These are phyloP conservation scores for Dictyostelium citrinum DNA, from an alignment of 78 protist species.

Conservation along the genomic window DNA sequence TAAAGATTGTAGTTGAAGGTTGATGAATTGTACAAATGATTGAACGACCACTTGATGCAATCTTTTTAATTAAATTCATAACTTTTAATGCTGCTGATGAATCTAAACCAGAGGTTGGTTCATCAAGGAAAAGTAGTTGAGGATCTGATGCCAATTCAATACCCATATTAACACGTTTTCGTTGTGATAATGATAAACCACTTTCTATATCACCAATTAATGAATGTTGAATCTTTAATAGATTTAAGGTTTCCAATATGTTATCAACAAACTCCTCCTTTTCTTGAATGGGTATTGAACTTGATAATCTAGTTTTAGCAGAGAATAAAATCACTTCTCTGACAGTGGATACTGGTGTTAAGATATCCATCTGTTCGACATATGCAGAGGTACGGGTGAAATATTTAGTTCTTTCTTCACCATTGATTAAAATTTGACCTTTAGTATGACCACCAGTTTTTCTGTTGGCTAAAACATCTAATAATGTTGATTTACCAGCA, in stretches of 20 bases:
- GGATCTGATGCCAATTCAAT: slow-evolving; percentile 84
- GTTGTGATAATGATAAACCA: slow-evolving; percentile 77
- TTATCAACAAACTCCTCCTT: slow-evolving; percentile 18
- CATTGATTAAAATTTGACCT: slow-evolving; percentile 64
- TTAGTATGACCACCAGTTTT: slow-evolving; percentile 64
- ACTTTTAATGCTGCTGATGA: slow-evolving; percentile 63
- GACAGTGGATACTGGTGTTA: slow-evolving; percentile 34
- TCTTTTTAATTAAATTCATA: slow-evolving; percentile 61
- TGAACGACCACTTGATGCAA: slow-evolving; percentile 47
- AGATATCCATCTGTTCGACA: slow-evolving; percentile 64
- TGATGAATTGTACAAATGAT: slow-evolving; percentile 91
- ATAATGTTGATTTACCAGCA: slow-evolving; percentile 86
- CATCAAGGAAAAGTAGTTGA: slow-evolving; percentile 76
- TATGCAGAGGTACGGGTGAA: slow-evolving; percentile 43
- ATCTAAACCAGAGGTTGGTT: slow-evolving; percentile 80
- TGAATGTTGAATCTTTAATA: slow-evolving; percentile 51
- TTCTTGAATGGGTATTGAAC: neutral
- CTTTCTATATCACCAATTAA: slow-evolving; percentile 30
- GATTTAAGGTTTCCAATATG: slow-evolving; percentile 35
- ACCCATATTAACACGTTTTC: slow-evolving; percentile 81
- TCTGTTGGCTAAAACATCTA: slow-evolving; percentile 81
- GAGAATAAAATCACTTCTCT: slow-evolving; percentile 44
- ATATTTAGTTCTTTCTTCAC: slow-evolving; percentile 25
- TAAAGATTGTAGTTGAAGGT: slow-evolving; percentile 82
- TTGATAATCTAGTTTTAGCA: slow-evolving; percentile 28